Evolutionary conservation across 192 early-diverging fungal genomes (phyloP).

Genomic region (Podila horticola): DNA sequence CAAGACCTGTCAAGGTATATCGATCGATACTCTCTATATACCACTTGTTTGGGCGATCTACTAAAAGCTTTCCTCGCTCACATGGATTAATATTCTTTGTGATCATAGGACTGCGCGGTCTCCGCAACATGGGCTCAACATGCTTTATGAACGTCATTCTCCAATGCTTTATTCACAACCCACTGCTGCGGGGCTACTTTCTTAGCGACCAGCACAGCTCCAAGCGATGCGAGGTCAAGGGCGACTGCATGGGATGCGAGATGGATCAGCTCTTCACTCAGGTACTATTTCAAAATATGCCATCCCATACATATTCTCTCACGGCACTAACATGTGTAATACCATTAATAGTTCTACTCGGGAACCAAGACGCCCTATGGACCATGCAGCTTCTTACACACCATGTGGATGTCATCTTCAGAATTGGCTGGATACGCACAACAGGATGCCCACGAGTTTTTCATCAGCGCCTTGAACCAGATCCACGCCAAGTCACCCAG

Average conservation of each 20-base stretch:
- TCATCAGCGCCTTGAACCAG: slow-evolving; percentile 88
- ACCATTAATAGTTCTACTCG: slow-evolving; percentile 66
- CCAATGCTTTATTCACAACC: slow-evolving; percentile 93
- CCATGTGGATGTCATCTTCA: slow-evolving; percentile 89
- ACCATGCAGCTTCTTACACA: slow-evolving; percentile 83
- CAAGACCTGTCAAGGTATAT: slow-evolving; percentile 61
- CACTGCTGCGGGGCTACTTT: slow-evolving; percentile 88
- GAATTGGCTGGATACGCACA: slow-evolving; percentile 93
- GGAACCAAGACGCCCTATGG: slow-evolving; percentile 79
- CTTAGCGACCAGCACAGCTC: slow-evolving; percentile 90
- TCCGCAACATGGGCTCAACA: slow-evolving; percentile 93
- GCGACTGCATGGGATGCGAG: slow-evolving; percentile 93
- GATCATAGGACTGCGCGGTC: slow-evolving; percentile 78
- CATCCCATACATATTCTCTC: background rate
- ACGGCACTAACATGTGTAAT: background rate
- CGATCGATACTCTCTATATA: no score
- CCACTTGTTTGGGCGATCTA: no score
- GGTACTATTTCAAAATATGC: slow-evolving; percentile 44
- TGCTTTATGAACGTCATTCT: slow-evolving; percentile 97
- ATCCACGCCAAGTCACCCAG: slow-evolving; percentile 78
- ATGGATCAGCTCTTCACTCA: slow-evolving; percentile 85
- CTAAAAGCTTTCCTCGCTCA: no score
- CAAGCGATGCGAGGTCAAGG: slow-evolving; percentile 64
- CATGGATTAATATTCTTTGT: slow-evolving; percentile 3
- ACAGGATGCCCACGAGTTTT: slow-evolving; percentile 98